Conservation (phyloP, 2,329 filamentous ascomycete species). For the Pseudonectria buxi region DNA sequence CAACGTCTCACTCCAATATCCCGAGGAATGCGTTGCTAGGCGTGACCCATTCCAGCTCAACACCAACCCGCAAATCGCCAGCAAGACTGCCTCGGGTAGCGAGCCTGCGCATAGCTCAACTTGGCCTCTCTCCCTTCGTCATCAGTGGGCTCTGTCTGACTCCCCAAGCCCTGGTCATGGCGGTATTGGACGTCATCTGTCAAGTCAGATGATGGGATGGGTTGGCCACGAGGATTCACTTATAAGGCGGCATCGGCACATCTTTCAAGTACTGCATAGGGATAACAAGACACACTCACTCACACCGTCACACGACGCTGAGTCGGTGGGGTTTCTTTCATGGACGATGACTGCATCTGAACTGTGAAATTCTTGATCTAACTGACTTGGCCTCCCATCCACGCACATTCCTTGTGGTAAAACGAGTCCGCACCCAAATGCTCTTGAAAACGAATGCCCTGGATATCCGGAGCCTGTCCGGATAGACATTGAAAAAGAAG, state of each 20-base stretch:
- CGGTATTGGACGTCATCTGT: too few relatives aligned
- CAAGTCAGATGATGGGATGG: too few relatives aligned
- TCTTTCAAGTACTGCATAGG: too few relatives aligned
- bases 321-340: too few relatives aligned
- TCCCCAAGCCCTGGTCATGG: too few relatives aligned
- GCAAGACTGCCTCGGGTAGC: constrained; percentile 8
- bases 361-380: too few relatives aligned
- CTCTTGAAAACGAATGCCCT: constrained; percentile 27
- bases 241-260: too few relatives aligned
- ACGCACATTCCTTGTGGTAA: constrained; percentile 27
- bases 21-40: constrained; percentile 34
- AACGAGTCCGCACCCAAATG: constrained; percentile 27
- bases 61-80: constrained; percentile 10
- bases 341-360: too few relatives aligned
- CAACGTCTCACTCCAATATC: constrained; percentile 24
- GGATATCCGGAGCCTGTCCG: constrained; percentile 32
- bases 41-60: constrained; percentile 29
- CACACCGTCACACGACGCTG: too few relatives aligned
- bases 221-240: too few relatives aligned
- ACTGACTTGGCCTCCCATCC: constrained; percentile 25
- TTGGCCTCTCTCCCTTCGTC: neutral
- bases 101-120: neutral
- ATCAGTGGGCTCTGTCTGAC: too few relatives aligned
- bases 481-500: constrained; percentile 16
- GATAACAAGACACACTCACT: too few relatives aligned